Conservation (phyloP, 495 filamentous ascomycete species). For the Tuber magnatum region DNA sequence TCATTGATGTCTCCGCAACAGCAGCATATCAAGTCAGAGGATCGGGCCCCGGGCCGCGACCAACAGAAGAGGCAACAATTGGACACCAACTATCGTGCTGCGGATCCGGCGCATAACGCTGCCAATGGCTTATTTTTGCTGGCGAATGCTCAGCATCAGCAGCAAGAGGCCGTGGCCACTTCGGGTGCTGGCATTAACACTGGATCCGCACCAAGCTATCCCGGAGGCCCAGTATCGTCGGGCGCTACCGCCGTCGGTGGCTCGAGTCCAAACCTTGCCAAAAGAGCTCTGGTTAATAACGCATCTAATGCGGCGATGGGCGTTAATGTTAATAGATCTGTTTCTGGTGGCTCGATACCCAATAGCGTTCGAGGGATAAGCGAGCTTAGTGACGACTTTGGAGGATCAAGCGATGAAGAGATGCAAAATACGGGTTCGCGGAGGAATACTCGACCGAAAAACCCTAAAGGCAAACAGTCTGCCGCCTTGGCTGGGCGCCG, state of each 20-base stretch:
- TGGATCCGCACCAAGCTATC: slow-evolving; percentile 17
- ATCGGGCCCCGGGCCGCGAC: slow-evolving; percentile 58
- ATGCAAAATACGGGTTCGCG: slow-evolving; percentile 47
- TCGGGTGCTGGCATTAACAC: slow-evolving; percentile 4
- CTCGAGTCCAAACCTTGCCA: slow-evolving; percentile 41
- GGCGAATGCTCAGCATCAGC: slow-evolving; percentile 60
- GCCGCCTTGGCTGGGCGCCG: slow-evolving; percentile 55
- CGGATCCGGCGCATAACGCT: slow-evolving; percentile 64
- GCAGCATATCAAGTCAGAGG: slow-evolving; percentile 45
- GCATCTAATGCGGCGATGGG: slow-evolving; percentile 33
- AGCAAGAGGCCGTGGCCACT: slow-evolving; percentile 40
- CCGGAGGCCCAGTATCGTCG: slow-evolving; percentile 15
- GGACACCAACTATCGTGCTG: slow-evolving; percentile 31
- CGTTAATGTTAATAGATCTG: slow-evolving; percentile 24
- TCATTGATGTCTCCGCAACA: slow-evolving; percentile 48
- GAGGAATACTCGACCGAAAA: slow-evolving; percentile 22
- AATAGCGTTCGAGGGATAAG: slow-evolving; percentile 51
- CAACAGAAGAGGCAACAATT: slow-evolving; percentile 35
- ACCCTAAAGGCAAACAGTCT: slow-evolving; percentile 46
- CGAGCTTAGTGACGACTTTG: slow-evolving; percentile 62
- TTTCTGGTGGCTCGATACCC: slow-evolving; percentile 43
- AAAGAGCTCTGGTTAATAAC: slow-evolving; percentile 41
- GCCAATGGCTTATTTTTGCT: slow-evolving; percentile 92
- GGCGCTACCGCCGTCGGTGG: slow-evolving; percentile 23
- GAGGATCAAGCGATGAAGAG: slow-evolving; percentile 70